phyloP scores from a whole-genome alignment of 2,329 filamentous ascomycete genomes.

The Colletotrichum liriopes region DNA sequence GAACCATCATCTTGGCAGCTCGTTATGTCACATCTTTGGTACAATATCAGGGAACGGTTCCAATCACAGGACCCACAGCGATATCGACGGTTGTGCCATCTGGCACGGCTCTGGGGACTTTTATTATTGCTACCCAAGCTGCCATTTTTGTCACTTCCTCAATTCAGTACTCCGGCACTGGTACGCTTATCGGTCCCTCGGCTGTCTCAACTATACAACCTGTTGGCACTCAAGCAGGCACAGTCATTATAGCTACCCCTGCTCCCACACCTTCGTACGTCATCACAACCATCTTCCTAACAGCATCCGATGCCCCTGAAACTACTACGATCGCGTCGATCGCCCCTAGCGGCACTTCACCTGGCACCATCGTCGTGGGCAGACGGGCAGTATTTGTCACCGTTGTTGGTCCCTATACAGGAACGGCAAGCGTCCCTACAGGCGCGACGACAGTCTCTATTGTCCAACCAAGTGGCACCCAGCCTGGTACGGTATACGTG shows the following conservation, averaged over 20 bases:
- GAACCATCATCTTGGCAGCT: slow-evolving; percentile 28
- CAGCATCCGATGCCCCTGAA: neutral
- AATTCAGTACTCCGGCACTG: slow-evolving; percentile 19
- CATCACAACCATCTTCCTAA: slow-evolving; percentile 32
- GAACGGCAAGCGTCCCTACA: neutral
- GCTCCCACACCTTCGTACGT: slow-evolving; percentile 7
- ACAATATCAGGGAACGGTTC: slow-evolving; percentile 15
- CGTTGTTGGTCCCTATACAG: slow-evolving; percentile 23
- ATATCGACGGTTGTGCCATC: slow-evolving; percentile 31
- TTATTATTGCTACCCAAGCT: slow-evolving; percentile 28
- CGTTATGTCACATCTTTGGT: slow-evolving; percentile 29
- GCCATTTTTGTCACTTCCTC: slow-evolving; percentile 35
- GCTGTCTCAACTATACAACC: slow-evolving; percentile 26
- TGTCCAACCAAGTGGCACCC: slow-evolving; percentile 23
- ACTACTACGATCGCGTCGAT: slow-evolving; percentile 21
- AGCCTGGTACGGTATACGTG: slow-evolving; percentile 24
- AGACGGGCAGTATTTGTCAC: slow-evolving; percentile 23
- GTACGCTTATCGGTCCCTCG: slow-evolving; percentile 4
- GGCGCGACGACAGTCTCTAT: slow-evolving; percentile 29
- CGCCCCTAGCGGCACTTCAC: slow-evolving; percentile 2
- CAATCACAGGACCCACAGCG: slow-evolving; percentile 25
- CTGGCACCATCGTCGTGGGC: slow-evolving; percentile 26
- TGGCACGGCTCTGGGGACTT: slow-evolving; percentile 29
- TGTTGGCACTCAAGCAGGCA: slow-evolving; percentile 27
- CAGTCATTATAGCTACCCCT: slow-evolving; percentile 20